phyloP scores from a whole-genome alignment of 2,329 filamentous ascomycete species.

The Diaporthe humulicola region DNA sequence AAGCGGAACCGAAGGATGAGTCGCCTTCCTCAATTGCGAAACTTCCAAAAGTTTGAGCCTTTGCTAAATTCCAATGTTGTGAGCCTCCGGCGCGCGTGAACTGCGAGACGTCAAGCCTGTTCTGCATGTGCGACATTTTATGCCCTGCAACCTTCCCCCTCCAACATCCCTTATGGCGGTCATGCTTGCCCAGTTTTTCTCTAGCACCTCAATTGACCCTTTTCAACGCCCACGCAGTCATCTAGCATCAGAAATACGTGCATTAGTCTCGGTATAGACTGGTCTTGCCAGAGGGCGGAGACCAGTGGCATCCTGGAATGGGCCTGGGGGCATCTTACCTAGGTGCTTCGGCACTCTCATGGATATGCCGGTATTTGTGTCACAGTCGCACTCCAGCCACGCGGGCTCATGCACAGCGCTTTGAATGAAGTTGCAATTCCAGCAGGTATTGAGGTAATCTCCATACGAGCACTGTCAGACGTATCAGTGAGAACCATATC shows the following conservation, averaged over 20 bases:
- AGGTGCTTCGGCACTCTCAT: not conserved
- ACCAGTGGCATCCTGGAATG: no score
- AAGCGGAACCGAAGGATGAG: not conserved
- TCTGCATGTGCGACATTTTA: no score
- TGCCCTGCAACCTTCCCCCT: no score
- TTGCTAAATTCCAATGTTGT: not conserved
- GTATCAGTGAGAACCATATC: not conserved
- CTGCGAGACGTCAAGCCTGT: not conserved
- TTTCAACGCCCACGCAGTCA: slow-evolving; percentile 3
- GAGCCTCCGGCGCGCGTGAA: not conserved
- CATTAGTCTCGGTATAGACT: not conserved
- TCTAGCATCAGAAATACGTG: not conserved
- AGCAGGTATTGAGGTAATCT: slow-evolving; percentile 1
- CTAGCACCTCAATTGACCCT: slow-evolving; percentile 3
- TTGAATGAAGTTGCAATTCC: not conserved
- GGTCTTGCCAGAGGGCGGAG: not conserved
- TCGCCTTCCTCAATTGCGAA: not conserved
- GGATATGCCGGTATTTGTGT: not conserved
- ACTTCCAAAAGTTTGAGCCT: not conserved
- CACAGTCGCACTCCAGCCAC: slow-evolving; percentile 1
- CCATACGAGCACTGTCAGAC: not conserved
- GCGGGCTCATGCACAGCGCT: not conserved
- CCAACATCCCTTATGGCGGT: no score
- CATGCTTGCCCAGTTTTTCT: not conserved
- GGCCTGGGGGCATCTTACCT: not conserved